These are phyloP conservation scores for Fusarium subglutinans DNA, from an alignment of 2,329 filamentous ascomycete genomes.

Conservation along the genomic window DNA sequence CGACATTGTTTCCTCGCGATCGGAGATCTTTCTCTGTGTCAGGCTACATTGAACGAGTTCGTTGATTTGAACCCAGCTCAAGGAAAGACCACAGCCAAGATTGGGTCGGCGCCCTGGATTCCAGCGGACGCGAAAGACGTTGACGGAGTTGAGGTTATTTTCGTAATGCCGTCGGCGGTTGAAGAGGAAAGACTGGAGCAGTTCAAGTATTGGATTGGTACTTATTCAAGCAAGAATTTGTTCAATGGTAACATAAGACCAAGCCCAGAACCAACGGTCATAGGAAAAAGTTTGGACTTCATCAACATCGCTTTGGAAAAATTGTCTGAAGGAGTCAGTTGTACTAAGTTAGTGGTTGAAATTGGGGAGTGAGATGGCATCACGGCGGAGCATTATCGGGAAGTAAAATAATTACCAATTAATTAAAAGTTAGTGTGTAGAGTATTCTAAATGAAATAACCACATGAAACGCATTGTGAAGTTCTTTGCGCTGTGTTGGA, in stretches of 20 bases:
- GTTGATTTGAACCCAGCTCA: neutral
- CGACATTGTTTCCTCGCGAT: constrained; percentile 54
- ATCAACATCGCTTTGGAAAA: constrained; percentile 52
- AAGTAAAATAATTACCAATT: fast-evolving
- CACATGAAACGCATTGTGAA: fast-evolving
- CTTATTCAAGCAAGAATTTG: constrained; percentile 48
- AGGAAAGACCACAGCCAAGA: constrained; percentile 36
- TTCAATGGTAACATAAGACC: constrained; percentile 46
- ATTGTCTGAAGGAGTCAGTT: constrained; percentile 52
- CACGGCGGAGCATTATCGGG: fast-evolving
- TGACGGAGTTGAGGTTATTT: constrained; percentile 50
- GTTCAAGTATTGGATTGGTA: constrained; percentile 53
- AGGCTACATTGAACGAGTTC: constrained; percentile 51
- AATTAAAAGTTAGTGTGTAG: fast-evolving
- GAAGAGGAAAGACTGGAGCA: constrained; percentile 49
- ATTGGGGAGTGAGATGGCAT: constrained; percentile 41
- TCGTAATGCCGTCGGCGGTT: constrained; percentile 48
- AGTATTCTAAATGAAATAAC: fast-evolving
- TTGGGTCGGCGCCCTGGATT: constrained; percentile 51
- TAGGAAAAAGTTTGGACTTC: constrained; percentile 49
- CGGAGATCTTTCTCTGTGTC: constrained; percentile 48
- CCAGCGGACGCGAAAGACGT: constrained; percentile 43
- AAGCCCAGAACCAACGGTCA: constrained; percentile 50
- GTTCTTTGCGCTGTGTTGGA: neutral
- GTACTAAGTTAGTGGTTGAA: constrained; percentile 54